Base-by-base conservation (phyloP, 176 grass and related monocot species). In the Bromus sterilis region DNA sequence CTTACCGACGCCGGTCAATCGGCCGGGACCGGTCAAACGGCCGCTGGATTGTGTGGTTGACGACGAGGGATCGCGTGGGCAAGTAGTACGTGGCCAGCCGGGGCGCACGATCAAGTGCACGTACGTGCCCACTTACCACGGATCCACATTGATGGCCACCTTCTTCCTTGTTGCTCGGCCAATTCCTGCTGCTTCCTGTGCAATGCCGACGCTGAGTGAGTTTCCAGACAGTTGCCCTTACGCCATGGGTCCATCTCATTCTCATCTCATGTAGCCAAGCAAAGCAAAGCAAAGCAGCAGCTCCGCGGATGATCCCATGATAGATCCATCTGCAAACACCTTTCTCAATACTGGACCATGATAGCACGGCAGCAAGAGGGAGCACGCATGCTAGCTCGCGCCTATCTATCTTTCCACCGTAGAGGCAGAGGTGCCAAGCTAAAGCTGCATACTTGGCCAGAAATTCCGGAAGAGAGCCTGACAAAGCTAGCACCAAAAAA, bases 371-470 rank as follows among this genome's bases (percentile, higher is more conserved):
- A 21, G 49, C 49, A 21, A 1, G 66, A 70, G n/a, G 36, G 36
- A 26, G 36, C 66, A 70, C 41, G 66, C 66, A n/a, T n/a, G n/a
- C n/a, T n/a, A n/a, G n/a, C n/a, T n/a, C 31, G 32, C 62, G 37
- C 67, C 67, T n/a, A n/a, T n/a, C n/a, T n/a, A 43, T 43, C 67
- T 71, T 71, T 43, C 39, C 23, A 18, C 9, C 24, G 39, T 71
- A 21, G 49, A 21, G 49, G n/a, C n/a, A 21, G 48, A 53, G 49
- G 18, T 53, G 49, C 18, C 21, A 21, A 18, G 67, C 13, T 28
- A 71, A 71, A 71, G 67, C 39, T 71, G 64, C 9, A 60, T 76
- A 30, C 78, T 44, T 82, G 35, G 71, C 78, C 71, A 49, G 34
- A 35, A 49, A 60, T 31, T 9, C 67, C 67, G 67, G 67, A 71